Base-by-base conservation (phyloP, 116 monocot genomes). In the Trichopus zeylanicus region DNA sequence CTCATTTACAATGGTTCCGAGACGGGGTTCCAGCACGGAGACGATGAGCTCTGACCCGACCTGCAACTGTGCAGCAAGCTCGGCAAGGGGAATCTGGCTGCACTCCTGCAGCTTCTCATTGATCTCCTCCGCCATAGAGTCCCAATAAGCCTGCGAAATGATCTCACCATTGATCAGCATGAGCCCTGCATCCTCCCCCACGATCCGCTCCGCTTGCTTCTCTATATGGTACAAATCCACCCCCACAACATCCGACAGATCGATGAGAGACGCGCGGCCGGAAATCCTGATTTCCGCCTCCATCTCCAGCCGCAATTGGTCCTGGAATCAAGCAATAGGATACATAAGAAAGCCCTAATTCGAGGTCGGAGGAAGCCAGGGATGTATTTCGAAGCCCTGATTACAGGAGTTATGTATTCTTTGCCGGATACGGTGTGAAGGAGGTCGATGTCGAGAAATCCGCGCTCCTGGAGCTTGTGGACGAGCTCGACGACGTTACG, bases 401-500 rank as follows among this genome's bases (percentile, higher is more conserved):
- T 3, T 83, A 97, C 97, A 1, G 84, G 79, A 28, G 98, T 98
- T 72, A 98, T 98, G 73, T 91, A 98, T 61, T 98, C 91, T 75
- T 98, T 98, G 59, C 98, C 98, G 26, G 98, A 73, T 34, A 82
- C 74, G 56, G 91, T 98, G 75, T 98, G 88, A 61, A 98, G 91
- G 59, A 98, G 88, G 48, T 91, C 98, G 75, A 82, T 91, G 63
- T 98, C 88, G 71, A 98, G 69, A 67, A 82, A 72, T 0, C 62
- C 62, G 60, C 78, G 88, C 25, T 98, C 85, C 65, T 85, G 84
- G 46, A 98, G 91, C 60, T 91, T 98, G 32, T 68, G 82, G 49
- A 98, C 82, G 30, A 98, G 73, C 73, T 98, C 98, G 55, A 98
- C 98, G 31, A 98, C 91, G 70, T 98, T 98, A 51, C 98, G 78